Conservation (phyloP, 176 grass and related monocot genomes). For the Oryza glumipatula region DNA sequence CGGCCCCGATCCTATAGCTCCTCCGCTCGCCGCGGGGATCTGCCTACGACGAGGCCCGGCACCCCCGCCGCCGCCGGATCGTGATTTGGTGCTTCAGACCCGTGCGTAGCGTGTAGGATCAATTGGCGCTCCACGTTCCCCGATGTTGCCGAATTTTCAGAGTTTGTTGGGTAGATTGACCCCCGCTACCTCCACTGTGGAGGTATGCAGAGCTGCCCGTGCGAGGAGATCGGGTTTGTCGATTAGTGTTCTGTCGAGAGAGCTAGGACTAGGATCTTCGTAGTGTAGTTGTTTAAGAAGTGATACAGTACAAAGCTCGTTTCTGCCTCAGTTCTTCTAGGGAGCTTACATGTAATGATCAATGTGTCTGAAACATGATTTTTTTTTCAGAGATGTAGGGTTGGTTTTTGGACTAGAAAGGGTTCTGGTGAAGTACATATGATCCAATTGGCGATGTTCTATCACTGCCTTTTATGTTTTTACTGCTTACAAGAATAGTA, state of each 20-base stretch:
- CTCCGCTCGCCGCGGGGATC: background rate
- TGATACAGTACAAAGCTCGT: background rate
- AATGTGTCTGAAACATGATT: background rate
- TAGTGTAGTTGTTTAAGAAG: background rate
- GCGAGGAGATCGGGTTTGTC: background rate
- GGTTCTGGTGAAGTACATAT: background rate
- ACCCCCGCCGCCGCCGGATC: background rate
- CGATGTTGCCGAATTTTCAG: slow-evolving; percentile 1
- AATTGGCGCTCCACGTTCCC: background rate
- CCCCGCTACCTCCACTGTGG: background rate
- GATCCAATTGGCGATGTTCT: background rate
- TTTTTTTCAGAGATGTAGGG: background rate
- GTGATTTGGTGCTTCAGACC: background rate
- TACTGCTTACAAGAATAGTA: background rate
- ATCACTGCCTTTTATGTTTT: background rate
- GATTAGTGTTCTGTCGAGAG: background rate
- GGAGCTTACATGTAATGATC: background rate
- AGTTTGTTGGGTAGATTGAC: background rate
- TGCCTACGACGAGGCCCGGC: background rate
- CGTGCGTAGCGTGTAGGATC: background rate
- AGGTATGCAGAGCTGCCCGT: background rate
- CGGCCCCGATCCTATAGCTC: background rate
- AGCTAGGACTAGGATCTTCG: slow-evolving; percentile 8
- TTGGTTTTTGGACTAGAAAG: slow-evolving; percentile 11
- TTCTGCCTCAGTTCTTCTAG: slow-evolving; percentile 3